Conservation (phyloP, 164 flowering plant genomes). For the Dillenia turbinata region DNA sequence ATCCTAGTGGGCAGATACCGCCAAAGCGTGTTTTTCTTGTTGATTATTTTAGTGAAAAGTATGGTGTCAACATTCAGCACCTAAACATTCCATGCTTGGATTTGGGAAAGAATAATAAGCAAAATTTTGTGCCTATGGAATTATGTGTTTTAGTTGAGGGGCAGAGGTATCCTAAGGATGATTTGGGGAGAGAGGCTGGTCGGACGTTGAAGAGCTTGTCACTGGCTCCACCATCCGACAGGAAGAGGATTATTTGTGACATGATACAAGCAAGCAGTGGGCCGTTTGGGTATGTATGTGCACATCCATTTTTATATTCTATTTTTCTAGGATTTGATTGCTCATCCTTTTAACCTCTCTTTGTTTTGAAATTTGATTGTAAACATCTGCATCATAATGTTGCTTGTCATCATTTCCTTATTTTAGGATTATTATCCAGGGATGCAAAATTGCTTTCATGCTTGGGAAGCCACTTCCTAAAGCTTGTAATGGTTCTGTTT, state of each 20-base stretch:
- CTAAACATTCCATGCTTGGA: constrained; percentile 62
- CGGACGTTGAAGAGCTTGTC: constrained; percentile 25
- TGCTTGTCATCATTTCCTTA: too few relatives aligned
- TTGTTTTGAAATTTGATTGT: background rate
- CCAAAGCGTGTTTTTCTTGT: constrained; percentile 22
- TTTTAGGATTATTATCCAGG: too few relatives aligned
- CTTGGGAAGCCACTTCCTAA: too few relatives aligned
- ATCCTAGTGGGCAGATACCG: constrained; percentile 26
- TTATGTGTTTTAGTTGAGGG: constrained; percentile 67
- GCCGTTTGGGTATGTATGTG: constrained; percentile 59
- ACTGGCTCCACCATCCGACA: constrained; percentile 25
- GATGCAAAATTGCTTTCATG: too few relatives aligned
- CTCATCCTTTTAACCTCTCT: background rate
- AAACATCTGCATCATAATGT: too few relatives aligned
- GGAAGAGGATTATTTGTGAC: constrained; percentile 32
- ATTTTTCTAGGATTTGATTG: too few relatives aligned
- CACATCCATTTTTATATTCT: background rate
- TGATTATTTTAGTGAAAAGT: constrained; percentile 47
- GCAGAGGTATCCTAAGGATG: constrained; percentile 60
- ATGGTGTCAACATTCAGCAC: constrained; percentile 28
- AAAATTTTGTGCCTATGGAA: constrained; percentile 71
- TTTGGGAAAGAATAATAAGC: constrained; percentile 36
- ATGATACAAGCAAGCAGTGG: constrained; percentile 45
- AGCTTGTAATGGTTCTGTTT: too few relatives aligned
- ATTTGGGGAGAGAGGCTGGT: constrained; percentile 23